A percentile compares a stretch with the other conserved stretches of the same genome.
phyloP scores from a whole-genome alignment of 257 asterid species.

The Pogostemon cablin region DNA sequence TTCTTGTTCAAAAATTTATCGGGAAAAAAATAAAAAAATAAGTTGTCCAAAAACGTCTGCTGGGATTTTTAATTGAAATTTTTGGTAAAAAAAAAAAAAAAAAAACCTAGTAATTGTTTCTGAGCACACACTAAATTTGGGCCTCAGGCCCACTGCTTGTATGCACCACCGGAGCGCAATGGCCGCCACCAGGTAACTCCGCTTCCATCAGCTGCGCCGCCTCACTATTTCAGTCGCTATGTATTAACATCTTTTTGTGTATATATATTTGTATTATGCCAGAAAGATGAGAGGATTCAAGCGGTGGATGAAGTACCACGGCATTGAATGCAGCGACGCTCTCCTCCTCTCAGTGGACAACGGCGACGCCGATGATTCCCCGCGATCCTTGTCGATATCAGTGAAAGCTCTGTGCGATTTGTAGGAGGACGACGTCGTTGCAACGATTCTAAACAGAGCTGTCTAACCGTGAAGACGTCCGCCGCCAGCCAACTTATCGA shows the following conservation, averaged over 20 bases:
- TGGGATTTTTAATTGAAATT: not conserved
- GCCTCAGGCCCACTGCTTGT: slow-evolving; percentile 14
- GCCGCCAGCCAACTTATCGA: slow-evolving; percentile 65
- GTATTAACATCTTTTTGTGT: not conserved
- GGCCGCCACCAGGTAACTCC: slow-evolving; percentile 48
- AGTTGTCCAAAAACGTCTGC: no score
- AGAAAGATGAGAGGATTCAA: slow-evolving; percentile 78
- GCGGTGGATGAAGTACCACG: slow-evolving; percentile 80
- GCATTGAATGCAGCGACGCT: slow-evolving; percentile 80
- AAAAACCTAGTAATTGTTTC: no score
- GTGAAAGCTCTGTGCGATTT: slow-evolving; percentile 66
- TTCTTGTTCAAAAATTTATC: no score
- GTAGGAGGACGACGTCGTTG: slow-evolving; percentile 77
- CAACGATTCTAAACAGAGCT: slow-evolving; percentile 76
- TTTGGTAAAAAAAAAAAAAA: no score
- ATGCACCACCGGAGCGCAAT: slow-evolving; percentile 34
- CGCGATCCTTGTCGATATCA: slow-evolving; percentile 42
- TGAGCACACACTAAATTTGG: not conserved
- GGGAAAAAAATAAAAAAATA: no score
- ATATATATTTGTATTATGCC: not conserved
- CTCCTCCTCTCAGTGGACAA: slow-evolving; percentile 40
- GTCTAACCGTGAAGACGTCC: slow-evolving; percentile 76
- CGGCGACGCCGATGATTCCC: slow-evolving; percentile 23
- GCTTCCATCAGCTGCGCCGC: slow-evolving; percentile 18
- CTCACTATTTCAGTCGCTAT: not conserved